Percentiles rank a stretch among this genome's conserved stretches.
These are phyloP conservation scores for Papilionanthe hybrid DNA, from an alignment of 116 monocot species.

Conservation along the genomic window DNA sequence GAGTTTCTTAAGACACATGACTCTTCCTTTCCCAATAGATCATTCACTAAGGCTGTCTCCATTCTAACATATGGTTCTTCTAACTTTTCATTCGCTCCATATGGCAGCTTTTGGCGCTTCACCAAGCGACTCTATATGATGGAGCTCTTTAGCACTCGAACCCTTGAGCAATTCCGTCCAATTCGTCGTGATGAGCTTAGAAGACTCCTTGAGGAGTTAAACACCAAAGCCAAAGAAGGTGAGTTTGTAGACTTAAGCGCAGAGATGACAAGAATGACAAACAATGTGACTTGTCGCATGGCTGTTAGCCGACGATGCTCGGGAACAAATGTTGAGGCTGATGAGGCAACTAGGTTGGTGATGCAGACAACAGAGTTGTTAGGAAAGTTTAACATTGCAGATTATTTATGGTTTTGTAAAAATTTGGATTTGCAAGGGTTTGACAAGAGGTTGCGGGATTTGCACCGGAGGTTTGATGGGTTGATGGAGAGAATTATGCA, in stretches of 20 bases:
- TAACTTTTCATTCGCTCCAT: conserved; percentile 26
- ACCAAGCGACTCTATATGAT: conserved; percentile 37
- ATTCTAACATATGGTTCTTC: conserved; percentile 22
- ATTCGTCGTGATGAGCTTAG: conserved; percentile 10
- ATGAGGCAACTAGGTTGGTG: conserved; percentile 14
- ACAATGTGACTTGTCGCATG: conserved; percentile 27
- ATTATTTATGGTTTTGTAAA: conserved; percentile 20
- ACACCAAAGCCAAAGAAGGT: not conserved
- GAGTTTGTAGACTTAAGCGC: conserved; percentile 11
- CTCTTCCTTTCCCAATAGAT: conserved; percentile 14
- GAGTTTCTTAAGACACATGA: conserved; percentile 30
- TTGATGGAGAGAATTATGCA: conserved; percentile 24
- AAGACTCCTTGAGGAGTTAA: conserved; percentile 1
- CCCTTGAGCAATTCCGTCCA: conserved; percentile 16
- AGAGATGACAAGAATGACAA: conserved; percentile 24
- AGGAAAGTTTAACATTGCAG: conserved; percentile 22
- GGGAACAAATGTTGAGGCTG: conserved; percentile 15
- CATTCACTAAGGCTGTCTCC: conserved; percentile 6
- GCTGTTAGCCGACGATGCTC: conserved; percentile 20
- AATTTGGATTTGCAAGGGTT: conserved; percentile 29
- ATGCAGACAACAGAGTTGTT: conserved; percentile 13
- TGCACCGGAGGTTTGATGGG: conserved; percentile 19
- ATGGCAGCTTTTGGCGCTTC: conserved; percentile 29
- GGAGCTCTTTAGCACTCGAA: conserved; percentile 21
- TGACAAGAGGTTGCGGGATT: conserved; percentile 7